Base-by-base conservation (phyloP, 1,284 basidiomycete species). In the Kalmanozyma brasiliensis region DNA sequence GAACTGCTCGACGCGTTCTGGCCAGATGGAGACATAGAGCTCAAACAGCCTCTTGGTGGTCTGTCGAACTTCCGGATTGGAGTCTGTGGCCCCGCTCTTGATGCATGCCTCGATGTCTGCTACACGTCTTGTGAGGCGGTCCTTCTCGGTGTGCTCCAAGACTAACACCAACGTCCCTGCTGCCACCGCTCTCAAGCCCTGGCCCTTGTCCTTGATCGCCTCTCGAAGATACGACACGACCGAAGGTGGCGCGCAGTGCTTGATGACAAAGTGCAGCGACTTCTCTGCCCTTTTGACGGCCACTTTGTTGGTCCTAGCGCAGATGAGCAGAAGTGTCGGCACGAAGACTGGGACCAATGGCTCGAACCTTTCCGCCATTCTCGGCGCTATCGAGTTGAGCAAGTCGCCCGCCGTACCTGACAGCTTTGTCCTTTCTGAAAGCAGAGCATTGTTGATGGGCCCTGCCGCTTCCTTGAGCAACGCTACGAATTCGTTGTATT, bases 291-390 rank as follows among this genome's bases (percentile, higher is more conserved):
- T 77, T 43, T 83, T 83, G 11, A 85, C 70, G 30, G 83, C 83
- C 8, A 86, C 84, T 68, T 85, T 85, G 78, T 86, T 86, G 0
- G 85, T 85, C 30, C 85, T 73, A 1, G 83, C 83, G 45, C 85
- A 84, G 32, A 85, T 82, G 17, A 78, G 71, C 43, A 85, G 65
- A 5, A 85, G 70, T 0, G 84, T 80, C 14, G 85, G 84, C 11
- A 85, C 65, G 66, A 85, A 85, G 29, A 84, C 70, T 4, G 74
- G 57, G 20, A 85, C 80, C 14, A 85, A 80, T 4, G 83, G 72
- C 4, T 80, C 77, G 63, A 86, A 85, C 19, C 77, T 59, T 8
- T 60, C 35, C 3, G 66, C 78, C 8, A 86, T 77, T 0, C 85
- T 78, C 1, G 85, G 85, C 1, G 84, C 85, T 49, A 86, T 81